Base-by-base conservation (phyloP, 2,329 filamentous ascomycete genomes). In the Fusarium fracticaudum region DNA sequence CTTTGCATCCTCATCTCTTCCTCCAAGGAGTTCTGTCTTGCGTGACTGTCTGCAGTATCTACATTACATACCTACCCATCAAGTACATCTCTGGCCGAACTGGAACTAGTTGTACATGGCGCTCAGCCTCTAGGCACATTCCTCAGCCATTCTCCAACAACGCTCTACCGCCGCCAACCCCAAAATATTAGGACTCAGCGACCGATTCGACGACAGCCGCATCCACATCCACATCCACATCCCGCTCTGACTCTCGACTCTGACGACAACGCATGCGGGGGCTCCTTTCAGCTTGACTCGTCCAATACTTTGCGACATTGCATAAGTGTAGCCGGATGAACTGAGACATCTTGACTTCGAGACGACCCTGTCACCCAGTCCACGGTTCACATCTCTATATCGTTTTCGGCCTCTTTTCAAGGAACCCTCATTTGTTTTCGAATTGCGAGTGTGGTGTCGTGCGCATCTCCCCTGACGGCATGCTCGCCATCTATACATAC, bases 281-380 rank as follows among this genome's bases (percentile, higher is more conserved):
- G 58, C 43, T 57, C 29, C 65, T 66, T 65, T 62, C 55, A 59
- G 51, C 48, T 64, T 73, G 64, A 72, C 64, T 66, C 65, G 64
- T 41, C 48, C 65, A 66, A 72, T 61, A 61, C 55, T 62, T 69
- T 72, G 75, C 72, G 44, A 70, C 44, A 70, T 60, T 65, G 75
- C 75, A 76, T 67, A 66, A 35, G 48, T 51, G 65, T 74, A 71
- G 60, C 63, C 65, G 69, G 43, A 66, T 54, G 60, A 38, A 61
- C 71, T 72, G 67, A 79, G 71, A 77, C 74, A 78, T 69, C 60
- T 69, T 77, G 76, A 78, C 75, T 71, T 76, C 74, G 73, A 71
- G 43, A 47, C 60, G 66, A 63, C 45, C 69, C 33, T 70, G 41
- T 54, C 44, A 54, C 59, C 57, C 57, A 60, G 65, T 67, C 65